These are phyloP conservation scores for Pittosporum tobira DNA, from an alignment of 129 eudicot genomes.

Conservation along the genomic window DNA sequence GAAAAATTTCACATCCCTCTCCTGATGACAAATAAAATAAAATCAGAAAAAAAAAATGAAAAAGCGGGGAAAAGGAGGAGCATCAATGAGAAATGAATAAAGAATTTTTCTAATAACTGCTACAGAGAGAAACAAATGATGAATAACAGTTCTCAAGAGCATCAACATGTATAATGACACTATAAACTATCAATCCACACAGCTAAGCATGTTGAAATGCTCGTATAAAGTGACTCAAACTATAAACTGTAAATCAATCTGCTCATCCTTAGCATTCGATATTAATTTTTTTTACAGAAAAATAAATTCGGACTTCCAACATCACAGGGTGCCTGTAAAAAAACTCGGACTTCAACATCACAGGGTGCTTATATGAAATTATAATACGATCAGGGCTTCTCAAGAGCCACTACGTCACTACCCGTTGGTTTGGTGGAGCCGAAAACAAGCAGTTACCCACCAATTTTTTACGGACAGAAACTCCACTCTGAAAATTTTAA, in stretches of 20 bases:
- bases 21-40: slow-evolving; percentile 32
- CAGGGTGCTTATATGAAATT: too few species aligned
- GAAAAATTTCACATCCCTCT: slow-evolving; percentile 98
- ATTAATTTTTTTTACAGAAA: too few species aligned
- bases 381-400: too few species aligned
- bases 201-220: not conserved
- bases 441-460: too few species aligned
- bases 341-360: too few species aligned
- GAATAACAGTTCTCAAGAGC: not conserved
- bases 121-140: not conserved
- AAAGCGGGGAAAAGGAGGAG: not conserved
- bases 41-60: slow-evolving; percentile 3
- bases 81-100: not conserved
- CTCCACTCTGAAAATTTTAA: too few species aligned
- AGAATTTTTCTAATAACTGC: not conserved
- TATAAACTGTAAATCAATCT: not conserved
- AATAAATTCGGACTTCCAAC: too few species aligned
- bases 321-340: too few species aligned
- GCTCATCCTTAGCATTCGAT: not conserved
- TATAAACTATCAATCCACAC: not conserved
- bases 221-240: not conserved
- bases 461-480: too few species aligned
- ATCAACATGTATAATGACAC: not conserved
- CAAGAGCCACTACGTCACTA: too few species aligned
- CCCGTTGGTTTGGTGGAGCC: too few species aligned